These are phyloP conservation scores for Albugo laibachii DNA, from an alignment of 352 stramenopile genomes.

Conservation along the genomic window DNA sequence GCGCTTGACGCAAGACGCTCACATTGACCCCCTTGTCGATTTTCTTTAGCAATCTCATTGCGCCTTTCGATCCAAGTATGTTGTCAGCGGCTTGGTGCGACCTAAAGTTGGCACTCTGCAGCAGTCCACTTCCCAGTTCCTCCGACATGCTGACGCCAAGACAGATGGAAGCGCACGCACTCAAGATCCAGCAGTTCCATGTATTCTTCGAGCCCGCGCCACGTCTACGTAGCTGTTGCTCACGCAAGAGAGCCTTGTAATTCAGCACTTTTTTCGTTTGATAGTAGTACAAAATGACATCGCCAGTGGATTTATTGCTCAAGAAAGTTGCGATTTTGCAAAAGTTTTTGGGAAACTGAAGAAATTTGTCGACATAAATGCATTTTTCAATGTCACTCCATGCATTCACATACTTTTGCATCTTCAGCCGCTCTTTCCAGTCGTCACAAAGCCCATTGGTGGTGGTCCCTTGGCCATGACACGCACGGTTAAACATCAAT, in stretches of 20 bases:
- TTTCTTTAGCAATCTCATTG: conserved; percentile 22
- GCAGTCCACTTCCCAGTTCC: conserved; percentile 33
- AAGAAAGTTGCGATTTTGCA: conserved; percentile 87
- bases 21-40: conserved; percentile 1
- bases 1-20: conserved; percentile 4
- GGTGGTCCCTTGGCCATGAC: conserved; percentile 39
- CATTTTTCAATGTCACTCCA: conserved; percentile 98
- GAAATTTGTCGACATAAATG: conserved; percentile 98
- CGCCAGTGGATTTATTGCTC: conserved; percentile 89
- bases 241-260: conserved; percentile 88
- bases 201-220: conserved; percentile 75
- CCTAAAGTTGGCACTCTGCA: conserved; percentile 67
- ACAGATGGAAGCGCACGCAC: conserved; percentile 56
- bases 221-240: conserved; percentile 70
- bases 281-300: conserved; percentile 97
- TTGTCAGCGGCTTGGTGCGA: conserved; percentile 75
- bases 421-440: conserved; percentile 39
- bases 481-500: background rate
- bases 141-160: conserved; percentile 67
- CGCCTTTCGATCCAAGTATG: conserved; percentile 56
- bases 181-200: conserved; percentile 78
- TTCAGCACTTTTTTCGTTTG: conserved; percentile 94
- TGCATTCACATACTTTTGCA: conserved; percentile 77
- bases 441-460: conserved; percentile 35
- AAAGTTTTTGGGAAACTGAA: conserved; percentile 99